phyloP scores from a whole-genome alignment of 768 basidiomycete species.

The Rubroboletus satanas region DNA sequence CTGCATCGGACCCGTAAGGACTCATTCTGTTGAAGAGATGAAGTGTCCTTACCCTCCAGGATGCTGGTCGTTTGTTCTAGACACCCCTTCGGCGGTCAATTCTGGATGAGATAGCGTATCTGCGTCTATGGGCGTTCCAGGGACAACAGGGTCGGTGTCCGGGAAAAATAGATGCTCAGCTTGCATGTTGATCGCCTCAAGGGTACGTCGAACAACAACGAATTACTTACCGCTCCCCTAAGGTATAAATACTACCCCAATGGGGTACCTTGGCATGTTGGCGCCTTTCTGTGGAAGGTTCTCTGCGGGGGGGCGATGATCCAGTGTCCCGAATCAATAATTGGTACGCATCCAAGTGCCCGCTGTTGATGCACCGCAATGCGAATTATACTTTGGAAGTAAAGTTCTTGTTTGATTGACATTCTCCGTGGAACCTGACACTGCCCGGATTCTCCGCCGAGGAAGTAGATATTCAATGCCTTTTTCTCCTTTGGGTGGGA shows the following conservation, averaged over 20 bases:
- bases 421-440: neutral
- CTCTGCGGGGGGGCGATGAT: neutral
- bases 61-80: neutral
- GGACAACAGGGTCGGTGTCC: neutral
- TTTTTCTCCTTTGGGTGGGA: too few relatives aligned
- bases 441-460: too few relatives aligned
- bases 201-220: neutral
- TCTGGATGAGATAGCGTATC: neutral
- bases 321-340: neutral
- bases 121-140: too few relatives aligned
- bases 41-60: neutral
- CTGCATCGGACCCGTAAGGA: neutral
- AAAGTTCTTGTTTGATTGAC: too few relatives aligned
- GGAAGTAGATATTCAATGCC: neutral
- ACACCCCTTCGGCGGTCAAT: neutral
- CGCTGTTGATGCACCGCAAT: neutral
- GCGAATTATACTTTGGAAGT: neutral
- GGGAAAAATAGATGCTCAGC: too few relatives aligned
- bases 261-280: conserved; percentile 3
- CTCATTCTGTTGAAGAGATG: neutral
- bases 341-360: neutral
- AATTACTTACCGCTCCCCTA: neutral
- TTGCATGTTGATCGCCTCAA: neutral
- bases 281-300: conserved; percentile 2
- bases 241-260: conserved; percentile 1